Base-by-base conservation (phyloP, 225 moss, liverwort and hornwort species). In the Antitrichia curtipendula region DNA sequence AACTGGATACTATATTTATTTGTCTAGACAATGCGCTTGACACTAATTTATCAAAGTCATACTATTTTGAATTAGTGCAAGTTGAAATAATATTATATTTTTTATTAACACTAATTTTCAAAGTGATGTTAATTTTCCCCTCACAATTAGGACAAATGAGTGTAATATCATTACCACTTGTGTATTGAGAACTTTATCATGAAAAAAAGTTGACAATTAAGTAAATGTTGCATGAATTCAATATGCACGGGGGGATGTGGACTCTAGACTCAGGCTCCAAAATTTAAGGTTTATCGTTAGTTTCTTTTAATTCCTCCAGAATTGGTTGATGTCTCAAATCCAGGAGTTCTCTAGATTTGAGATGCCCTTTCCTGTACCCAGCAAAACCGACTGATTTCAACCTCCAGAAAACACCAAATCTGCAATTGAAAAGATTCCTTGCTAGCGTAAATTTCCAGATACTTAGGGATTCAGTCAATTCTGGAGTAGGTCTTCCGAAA, bases 1-100 rank as follows among this genome's bases (percentile, higher is more conserved):
- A 28, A 28, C 2, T 0, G 0, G 1, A 1, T 1, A 9, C 2
- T 43, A 41, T 2, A 70, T 2, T 8, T 8, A 43, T 9, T 27
- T 43, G 3, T 71, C 9, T 0, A 3, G 0, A 28, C 16, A 27
- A 3, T 43, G 3, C 0, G 1, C 5, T 7, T 15, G 13, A 29
- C 29, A 64, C 3, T 70, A 41, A 27, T 27, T 70, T 16, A 70
- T 2, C 8, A 27, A 70, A 71, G 17, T 10, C 43, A 71, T 2
- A 6, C 6, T 41, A 43, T 27, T 71, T 71, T 25, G 8, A 43
- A 27, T 71, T 43, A 15, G 6, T 43, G 27, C 2, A 41, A 1
- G 27, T 27, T 41, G 8, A 70, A 70, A 41, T 9, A 6, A 70
- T 27, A 27, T 0, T 2, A 25, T 8, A 5, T 15, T 70, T 41